Evolutionary conservation across 2,329 filamentous ascomycete genomes (phyloP).

Genomic region (Epichloe sp.): DNA sequence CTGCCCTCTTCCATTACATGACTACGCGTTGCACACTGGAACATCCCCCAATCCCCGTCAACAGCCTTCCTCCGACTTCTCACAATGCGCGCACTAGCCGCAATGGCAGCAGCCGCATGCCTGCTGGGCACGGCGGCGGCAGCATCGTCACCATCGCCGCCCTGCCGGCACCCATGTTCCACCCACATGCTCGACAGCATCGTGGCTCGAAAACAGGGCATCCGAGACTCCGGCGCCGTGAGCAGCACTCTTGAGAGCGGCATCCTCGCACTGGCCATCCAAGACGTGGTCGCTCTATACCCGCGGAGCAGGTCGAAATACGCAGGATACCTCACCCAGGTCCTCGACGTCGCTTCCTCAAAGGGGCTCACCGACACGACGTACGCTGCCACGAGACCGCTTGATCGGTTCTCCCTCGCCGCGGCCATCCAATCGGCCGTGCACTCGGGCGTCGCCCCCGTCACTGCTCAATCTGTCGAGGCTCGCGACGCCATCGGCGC

Average conservation of each 20-base stretch:
- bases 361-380: conserved; percentile 6
- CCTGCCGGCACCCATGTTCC: not conserved
- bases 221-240: conserved; percentile 10
- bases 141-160: not conserved
- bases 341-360: conserved; percentile 8
- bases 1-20: too few relatives aligned
- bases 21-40: too few relatives aligned
- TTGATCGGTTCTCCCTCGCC: conserved; percentile 14
- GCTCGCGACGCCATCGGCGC: conserved; percentile 9
- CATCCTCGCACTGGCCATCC: conserved; percentile 10
- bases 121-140: not conserved
- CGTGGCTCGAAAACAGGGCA: conserved; percentile 11
- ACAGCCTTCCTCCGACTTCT: too few relatives aligned
- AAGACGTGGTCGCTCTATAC: conserved; percentile 7
- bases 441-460: not conserved
- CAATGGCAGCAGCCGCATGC: not conserved
- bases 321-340: conserved; percentile 5
- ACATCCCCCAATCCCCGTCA: too few relatives aligned
- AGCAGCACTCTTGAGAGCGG: conserved; percentile 14
- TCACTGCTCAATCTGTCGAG: conserved; percentile 1
- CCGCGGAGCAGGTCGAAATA: conserved; percentile 5
- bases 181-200: conserved; percentile 13
- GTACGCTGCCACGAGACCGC: conserved; percentile 7
- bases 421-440: conserved; percentile 7
- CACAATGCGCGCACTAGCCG: not conserved